Evolutionary conservation across 2,329 filamentous ascomycete genomes (phyloP).

Genomic region (Pyricularia sp.): DNA sequence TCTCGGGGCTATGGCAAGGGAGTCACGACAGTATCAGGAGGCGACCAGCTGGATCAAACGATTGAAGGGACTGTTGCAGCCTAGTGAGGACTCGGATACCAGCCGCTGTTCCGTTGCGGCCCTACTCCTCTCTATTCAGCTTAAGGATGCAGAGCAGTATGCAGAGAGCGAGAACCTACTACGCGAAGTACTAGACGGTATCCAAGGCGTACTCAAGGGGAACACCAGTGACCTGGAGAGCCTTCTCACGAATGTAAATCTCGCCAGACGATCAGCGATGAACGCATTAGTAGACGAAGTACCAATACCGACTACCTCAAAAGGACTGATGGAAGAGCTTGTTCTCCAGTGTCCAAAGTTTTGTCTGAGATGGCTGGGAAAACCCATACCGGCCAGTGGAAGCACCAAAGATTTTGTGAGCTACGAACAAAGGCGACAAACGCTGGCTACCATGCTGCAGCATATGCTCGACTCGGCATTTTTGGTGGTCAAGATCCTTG

Average conservation of each 20-base stretch:
- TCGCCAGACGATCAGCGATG: constrained; percentile 40
- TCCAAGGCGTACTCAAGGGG: constrained; percentile 48
- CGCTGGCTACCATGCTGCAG: constrained; percentile 37
- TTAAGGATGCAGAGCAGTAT: constrained; percentile 30
- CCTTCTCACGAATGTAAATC: constrained; percentile 41
- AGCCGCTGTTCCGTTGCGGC: constrained; percentile 39
- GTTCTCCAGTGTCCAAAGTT: constrained; percentile 48
- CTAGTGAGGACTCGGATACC: constrained; percentile 31
- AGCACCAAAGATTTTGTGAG: constrained; percentile 44
- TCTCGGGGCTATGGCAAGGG: constrained; percentile 30
- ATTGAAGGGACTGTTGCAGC: constrained; percentile 24
- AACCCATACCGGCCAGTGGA: constrained; percentile 35
- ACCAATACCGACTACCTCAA: constrained; percentile 10
- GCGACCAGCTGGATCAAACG: constrained; percentile 42
- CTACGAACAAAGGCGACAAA: constrained; percentile 46
- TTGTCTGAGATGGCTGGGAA: constrained; percentile 47
- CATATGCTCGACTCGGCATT: constrained; percentile 48
- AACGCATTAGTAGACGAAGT: constrained; percentile 24
- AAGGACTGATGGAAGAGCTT: constrained; percentile 37
- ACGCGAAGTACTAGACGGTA: constrained; percentile 33
- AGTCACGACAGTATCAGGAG: constrained; percentile 33
- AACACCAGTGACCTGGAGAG: constrained; percentile 47
- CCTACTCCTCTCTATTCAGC: constrained; percentile 38
- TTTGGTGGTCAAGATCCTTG: constrained; percentile 38
- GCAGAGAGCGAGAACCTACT: constrained; percentile 28